Percentiles rank a stretch among this genome's conserved stretches.
Evolutionary conservation across 371 early-diverging fungal genomes (phyloP).

Genomic region (Fennellomyces sp.): DNA sequence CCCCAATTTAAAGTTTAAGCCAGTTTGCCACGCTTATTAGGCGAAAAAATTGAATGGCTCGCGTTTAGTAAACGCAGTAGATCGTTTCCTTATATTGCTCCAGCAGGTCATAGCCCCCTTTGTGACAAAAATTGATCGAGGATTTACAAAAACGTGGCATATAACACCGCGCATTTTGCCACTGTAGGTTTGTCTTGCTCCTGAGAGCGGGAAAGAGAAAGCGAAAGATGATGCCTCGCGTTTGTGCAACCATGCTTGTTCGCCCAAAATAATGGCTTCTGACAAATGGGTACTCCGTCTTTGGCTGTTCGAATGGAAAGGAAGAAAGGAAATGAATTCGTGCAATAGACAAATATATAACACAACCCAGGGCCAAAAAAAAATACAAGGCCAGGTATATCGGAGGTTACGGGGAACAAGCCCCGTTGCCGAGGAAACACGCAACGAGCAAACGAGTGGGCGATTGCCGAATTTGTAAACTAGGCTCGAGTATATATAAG

Average conservation of each 20-base stretch:
- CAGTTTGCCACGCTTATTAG: not conserved
- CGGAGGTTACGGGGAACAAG: not conserved
- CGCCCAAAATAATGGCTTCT: not conserved
- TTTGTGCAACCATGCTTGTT: conserved; percentile 4
- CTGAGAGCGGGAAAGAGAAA: not conserved
- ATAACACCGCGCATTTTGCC: conserved; percentile 1
- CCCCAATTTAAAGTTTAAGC: not conserved
- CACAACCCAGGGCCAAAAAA: not conserved
- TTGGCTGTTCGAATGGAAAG: not conserved
- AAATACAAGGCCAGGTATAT: not conserved
- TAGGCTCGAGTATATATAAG: conserved; percentile 9
- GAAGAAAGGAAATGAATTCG: not conserved
- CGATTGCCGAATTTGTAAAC: conserved; percentile 12
- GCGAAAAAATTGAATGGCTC: not conserved
- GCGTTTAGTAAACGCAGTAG: no score
- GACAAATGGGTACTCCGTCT: not conserved
- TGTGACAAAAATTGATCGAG: not conserved
- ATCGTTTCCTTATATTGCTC: not conserved
- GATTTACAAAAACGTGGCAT: not conserved
- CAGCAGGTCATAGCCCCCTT: not conserved
- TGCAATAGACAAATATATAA: not conserved
- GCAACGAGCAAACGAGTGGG: not conserved
- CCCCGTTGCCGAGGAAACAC: not conserved
- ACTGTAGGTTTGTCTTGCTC: not conserved
- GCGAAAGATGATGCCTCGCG: not conserved